phyloP scores from a whole-genome alignment of 306 rosid genomes.

The Cucurbita argyrosperma region DNA sequence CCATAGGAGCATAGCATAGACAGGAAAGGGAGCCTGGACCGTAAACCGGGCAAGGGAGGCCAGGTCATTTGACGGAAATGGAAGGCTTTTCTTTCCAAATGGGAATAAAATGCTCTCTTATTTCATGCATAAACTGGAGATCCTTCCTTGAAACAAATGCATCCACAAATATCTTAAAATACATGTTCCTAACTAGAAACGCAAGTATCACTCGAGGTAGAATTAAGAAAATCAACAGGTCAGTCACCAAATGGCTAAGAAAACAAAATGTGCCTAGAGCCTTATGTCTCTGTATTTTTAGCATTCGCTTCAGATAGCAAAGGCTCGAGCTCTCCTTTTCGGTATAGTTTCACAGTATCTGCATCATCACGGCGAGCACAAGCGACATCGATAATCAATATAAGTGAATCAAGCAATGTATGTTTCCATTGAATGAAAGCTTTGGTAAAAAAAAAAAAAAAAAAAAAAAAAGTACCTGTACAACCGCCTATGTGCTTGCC shows the following conservation, averaged over 20 bases:
- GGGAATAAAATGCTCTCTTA: background rate
- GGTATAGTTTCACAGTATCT: conserved; percentile 81
- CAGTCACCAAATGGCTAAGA: background rate
- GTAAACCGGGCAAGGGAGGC: no score
- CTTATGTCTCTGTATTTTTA: conserved; percentile 3
- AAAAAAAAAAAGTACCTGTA: conserved; percentile 39
- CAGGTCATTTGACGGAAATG: no score
- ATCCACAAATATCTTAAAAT: background rate
- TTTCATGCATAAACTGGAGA: background rate
- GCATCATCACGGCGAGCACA: conserved; percentile 16
- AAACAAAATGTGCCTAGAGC: background rate
- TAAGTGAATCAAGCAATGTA: background rate
- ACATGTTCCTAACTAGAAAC: background rate
- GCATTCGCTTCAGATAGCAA: conserved; percentile 60
- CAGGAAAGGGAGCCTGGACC: no score
- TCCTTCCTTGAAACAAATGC: background rate
- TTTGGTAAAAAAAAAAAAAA: background rate
- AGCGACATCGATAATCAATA: no score
- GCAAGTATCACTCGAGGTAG: background rate
- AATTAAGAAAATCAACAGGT: background rate
- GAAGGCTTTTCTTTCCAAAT: background rate
- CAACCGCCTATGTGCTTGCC: conserved; percentile 94
- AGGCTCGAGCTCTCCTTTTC: conserved; percentile 76
- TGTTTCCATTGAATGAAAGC: background rate
- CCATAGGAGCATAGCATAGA: no score